Evolutionary conservation across 306 rosid species (phyloP).

Genomic region (Macrotyloma uniflorum): DNA sequence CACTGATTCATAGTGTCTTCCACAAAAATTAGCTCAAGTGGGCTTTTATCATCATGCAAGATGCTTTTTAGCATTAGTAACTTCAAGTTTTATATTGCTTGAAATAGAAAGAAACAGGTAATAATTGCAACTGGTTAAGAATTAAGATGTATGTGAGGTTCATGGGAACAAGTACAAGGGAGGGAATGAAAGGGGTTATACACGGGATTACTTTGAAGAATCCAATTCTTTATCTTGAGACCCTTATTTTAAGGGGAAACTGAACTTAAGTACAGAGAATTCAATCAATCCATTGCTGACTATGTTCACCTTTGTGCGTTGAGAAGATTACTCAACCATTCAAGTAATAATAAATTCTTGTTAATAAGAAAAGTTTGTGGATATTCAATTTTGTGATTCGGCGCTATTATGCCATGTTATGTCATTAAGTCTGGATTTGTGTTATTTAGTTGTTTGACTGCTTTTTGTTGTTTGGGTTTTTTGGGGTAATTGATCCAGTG

Average conservation of each 20-base stretch:
- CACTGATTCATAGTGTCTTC: neutral
- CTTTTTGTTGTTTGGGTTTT: conserved; percentile 24
- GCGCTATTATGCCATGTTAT: neutral
- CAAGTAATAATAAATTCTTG: neutral
- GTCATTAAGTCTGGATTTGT: neutral
- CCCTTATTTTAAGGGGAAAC: neutral
- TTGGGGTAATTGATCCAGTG: conserved; percentile 3
- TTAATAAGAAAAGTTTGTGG: conserved; percentile 2
- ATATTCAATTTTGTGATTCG: neutral
- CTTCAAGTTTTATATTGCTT: neutral
- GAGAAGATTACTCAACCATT: neutral
- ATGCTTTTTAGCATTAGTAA: neutral
- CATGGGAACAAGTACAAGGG: neutral
- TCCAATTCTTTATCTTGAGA: neutral
- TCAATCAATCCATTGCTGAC: neutral
- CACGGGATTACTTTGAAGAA: neutral
- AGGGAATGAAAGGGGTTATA: neutral
- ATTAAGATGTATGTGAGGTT: conserved; percentile 4
- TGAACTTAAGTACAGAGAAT: neutral
- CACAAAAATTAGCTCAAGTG: neutral
- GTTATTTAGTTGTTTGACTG: conserved; percentile 4
- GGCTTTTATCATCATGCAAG: neutral
- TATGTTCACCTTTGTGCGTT: neutral
- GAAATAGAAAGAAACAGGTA: neutral
- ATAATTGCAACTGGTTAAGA: neutral